A percentile compares a stretch with the other conserved stretches of the same genome.
phyloP scores from a whole-genome alignment of 2,329 filamentous ascomycete species.

The Diplodia mutila region DNA sequence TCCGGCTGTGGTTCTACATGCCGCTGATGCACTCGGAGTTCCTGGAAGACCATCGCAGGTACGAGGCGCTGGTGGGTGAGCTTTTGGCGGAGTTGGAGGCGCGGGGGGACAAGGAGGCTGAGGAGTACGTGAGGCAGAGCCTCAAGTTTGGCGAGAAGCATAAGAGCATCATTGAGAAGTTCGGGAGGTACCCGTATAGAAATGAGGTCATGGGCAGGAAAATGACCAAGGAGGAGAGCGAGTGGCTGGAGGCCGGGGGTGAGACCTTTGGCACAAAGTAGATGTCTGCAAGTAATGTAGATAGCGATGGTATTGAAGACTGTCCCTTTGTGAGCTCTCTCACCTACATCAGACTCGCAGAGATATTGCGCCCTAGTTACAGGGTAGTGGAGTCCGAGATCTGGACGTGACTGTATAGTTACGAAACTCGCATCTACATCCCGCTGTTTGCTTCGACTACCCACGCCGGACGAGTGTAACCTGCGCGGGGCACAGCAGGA shows the following conservation, averaged over 20 bases:
- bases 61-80: slow-evolving; percentile 38
- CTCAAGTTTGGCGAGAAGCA: slow-evolving; percentile 53
- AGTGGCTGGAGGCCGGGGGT: slow-evolving; percentile 53
- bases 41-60: slow-evolving; percentile 49
- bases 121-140: slow-evolving; percentile 36
- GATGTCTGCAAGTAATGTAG: too few species aligned
- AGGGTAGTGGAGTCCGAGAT: too few species aligned
- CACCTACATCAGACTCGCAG: too few species aligned
- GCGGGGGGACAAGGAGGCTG: slow-evolving; percentile 35
- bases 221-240: slow-evolving; percentile 54
- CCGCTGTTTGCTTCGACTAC: too few species aligned
- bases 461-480: too few species aligned
- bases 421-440: too few species aligned
- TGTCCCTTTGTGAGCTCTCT: too few species aligned
- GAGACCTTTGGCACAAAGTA: slow-evolving; percentile 44
- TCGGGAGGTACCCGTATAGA: slow-evolving; percentile 64
- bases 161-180: slow-evolving; percentile 54
- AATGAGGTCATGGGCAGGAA: slow-evolving; percentile 57
- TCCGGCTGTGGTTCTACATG: slow-evolving; percentile 62
- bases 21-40: slow-evolving; percentile 65
- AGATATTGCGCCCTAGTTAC: too few species aligned
- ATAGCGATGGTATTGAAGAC: too few species aligned
- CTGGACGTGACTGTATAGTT: too few species aligned
- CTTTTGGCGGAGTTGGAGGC: slow-evolving; percentile 41
- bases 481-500: too few species aligned